Evolutionary conservation across 495 filamentous ascomycete genomes (phyloP), one percentile per base, ranked within the genome.

Genomic region (Bacidia rubella): DNA sequence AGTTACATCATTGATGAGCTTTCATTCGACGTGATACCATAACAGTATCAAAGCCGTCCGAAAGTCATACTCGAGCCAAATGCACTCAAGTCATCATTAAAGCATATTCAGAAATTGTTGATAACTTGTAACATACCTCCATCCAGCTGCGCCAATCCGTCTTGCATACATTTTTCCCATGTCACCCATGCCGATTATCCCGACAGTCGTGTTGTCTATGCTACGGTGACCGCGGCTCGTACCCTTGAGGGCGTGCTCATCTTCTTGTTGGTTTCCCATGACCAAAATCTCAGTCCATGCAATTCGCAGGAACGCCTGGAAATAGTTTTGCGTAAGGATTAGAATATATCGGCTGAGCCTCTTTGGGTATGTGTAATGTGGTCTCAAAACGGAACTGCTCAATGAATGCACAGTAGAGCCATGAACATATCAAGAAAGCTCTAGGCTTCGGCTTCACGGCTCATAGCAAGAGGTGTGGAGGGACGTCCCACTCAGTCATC

Each of bases 81-180:
- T 96, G 89, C 89, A 86, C 89, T 96, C 89, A 87, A 86, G 87
- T 96, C 89, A 96, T 95, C 89, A 90, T 89, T 63, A 60, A 62
- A 53, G 48, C 17, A 9, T 9, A 44, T 44, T 5, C 5, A 20
- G 41, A 17, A 44, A 20, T 44, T 44, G 41, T 5, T 9, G 19
- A 44, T 9, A 20, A 20, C 12, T 9, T 21, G 22, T 22, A 27
- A 25, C 49, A 71, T 86, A 97, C 92, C 85, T 95, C 92, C 92
- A 98, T 53, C 93, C 92, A 56, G 90, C 90, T 60, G 71, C 74
- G 62, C 87, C 87, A 61, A 98, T 76, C 60, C 81, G 75, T 61
- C 85, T 75, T 59, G 93, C 85, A 70, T 98, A 98, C 93, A 98
- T 94, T 78, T 87, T 95, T 66, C 92, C 92, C 92, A 98, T 98